These are phyloP conservation scores for Skeletonema tropicum DNA, from an alignment of 108 stramenopile genomes.

Conservation along the genomic window DNA sequence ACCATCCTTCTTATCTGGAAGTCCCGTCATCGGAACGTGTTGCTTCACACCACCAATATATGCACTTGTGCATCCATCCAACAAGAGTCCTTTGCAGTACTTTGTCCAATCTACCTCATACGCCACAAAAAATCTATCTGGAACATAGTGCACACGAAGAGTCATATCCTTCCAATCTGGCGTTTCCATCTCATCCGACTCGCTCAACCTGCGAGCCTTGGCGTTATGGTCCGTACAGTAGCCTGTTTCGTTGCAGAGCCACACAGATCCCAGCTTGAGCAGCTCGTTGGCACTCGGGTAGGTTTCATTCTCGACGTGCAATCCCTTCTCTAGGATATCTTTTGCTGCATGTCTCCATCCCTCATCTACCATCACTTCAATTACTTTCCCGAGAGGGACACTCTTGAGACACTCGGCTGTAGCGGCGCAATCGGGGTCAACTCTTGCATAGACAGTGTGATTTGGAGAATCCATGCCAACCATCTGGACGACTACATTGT, in stretches of 20 bases:
- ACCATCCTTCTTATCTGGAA: constrained; percentile 54
- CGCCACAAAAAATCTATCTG: constrained; percentile 44
- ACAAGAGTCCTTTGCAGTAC: constrained; percentile 47
- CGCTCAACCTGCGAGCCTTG: constrained; percentile 38
- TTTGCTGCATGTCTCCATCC: constrained; percentile 47
- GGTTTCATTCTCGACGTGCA: constrained; percentile 45
- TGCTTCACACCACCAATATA: constrained; percentile 29
- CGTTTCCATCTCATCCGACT: constrained; percentile 31
- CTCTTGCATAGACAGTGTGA: constrained; percentile 52
- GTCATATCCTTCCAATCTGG: constrained; percentile 59
- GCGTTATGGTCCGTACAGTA: constrained; percentile 33
- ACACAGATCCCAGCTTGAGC: constrained; percentile 47
- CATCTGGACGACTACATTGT: constrained; percentile 46
- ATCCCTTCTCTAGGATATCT: constrained; percentile 43
- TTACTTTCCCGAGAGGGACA: constrained; percentile 46
- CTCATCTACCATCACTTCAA: constrained; percentile 51
- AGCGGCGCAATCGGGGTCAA: constrained; percentile 19
- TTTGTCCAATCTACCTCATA: constrained; percentile 53
- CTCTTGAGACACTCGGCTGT: constrained; percentile 1
- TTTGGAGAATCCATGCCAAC: constrained; percentile 45
- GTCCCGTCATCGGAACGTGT: constrained; percentile 44
- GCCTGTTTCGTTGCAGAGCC: constrained; percentile 47
- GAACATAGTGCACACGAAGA: constrained; percentile 48
- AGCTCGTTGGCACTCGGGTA: constrained; percentile 49
- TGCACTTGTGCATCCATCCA: constrained; percentile 34